Evolutionary conservation across 164 flowering plant species (phyloP).

Genomic region (Vitis labrusca): DNA sequence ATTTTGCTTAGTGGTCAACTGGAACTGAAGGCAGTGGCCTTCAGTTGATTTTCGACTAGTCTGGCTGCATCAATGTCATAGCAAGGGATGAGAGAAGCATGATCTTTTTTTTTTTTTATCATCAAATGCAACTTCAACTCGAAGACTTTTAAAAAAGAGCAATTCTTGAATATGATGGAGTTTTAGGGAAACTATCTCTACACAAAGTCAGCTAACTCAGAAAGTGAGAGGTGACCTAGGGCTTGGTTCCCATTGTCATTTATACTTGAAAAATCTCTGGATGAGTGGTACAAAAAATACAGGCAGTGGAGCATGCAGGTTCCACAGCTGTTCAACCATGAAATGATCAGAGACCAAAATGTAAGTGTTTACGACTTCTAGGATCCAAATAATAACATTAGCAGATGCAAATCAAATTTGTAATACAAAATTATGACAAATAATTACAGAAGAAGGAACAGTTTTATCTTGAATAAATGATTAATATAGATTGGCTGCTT

Average conservation of each 20-base stretch:
- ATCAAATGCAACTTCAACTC: background rate
- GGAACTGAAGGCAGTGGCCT: background rate
- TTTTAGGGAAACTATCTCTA: background rate
- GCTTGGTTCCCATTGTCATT: background rate
- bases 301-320: background rate
- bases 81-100: background rate
- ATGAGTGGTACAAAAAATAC: background rate
- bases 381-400: background rate
- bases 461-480: background rate
- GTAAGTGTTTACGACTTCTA: no score
- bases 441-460: background rate
- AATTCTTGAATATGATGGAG: no score
- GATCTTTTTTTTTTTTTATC: no score
- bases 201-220: background rate
- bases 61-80: conserved; percentile 1
- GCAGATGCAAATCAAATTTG: background rate
- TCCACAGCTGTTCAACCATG: no score
- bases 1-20: background rate
- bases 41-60: background rate
- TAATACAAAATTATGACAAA: background rate
- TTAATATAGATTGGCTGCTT: conserved; percentile 25
- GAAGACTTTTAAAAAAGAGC: background rate
- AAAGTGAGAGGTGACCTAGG: background rate
- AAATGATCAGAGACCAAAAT: no score
- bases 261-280: background rate